Conservation (phyloP, 108 stramenopile species). For the Cylindrotheca fusiformis region DNA sequence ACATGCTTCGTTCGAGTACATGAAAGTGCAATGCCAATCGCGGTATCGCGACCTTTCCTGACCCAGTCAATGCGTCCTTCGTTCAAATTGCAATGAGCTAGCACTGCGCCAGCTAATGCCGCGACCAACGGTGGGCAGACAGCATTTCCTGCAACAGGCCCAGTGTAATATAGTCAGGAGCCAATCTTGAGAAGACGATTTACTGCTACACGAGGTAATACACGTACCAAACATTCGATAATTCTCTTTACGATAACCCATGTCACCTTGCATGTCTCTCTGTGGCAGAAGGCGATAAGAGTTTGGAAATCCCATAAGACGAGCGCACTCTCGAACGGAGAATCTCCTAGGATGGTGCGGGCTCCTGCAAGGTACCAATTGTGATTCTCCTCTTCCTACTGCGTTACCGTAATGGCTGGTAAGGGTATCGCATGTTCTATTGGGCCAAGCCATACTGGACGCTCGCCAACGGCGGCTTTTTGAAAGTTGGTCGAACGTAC, state of each 20-base stretch:
- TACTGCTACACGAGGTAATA: neutral
- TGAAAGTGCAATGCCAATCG: conserved; percentile 8
- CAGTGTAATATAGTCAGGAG: conserved; percentile 64
- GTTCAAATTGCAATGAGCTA: conserved; percentile 26
- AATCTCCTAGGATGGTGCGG: conserved; percentile 64
- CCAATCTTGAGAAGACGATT: conserved; percentile 17
- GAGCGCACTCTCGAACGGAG: conserved; percentile 63
- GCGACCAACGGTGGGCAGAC: conserved; percentile 83
- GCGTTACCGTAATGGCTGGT: conserved; percentile 78
- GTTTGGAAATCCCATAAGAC: conserved; percentile 82
- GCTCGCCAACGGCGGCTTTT: conserved; percentile 55
- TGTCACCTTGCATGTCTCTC: conserved; percentile 44
- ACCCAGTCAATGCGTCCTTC: conserved; percentile 13
- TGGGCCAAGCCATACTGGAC: conserved; percentile 64
- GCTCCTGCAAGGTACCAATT: conserved; percentile 58
- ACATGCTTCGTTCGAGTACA: conserved; percentile 6
- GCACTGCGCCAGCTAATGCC: conserved; percentile 66
- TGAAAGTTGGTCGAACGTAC: conserved; percentile 45
- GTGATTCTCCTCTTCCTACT: conserved; percentile 70
- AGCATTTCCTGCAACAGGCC: no score
- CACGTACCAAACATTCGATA: conserved; percentile 22
- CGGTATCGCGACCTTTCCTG: conserved; percentile 4
- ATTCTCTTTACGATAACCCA: conserved; percentile 59
- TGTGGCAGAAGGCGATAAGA: conserved; percentile 31
- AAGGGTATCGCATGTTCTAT: conserved; percentile 54